Evolutionary conservation across 208 protist genomes (phyloP).

Genomic region (Crithidia brevicula): DNA sequence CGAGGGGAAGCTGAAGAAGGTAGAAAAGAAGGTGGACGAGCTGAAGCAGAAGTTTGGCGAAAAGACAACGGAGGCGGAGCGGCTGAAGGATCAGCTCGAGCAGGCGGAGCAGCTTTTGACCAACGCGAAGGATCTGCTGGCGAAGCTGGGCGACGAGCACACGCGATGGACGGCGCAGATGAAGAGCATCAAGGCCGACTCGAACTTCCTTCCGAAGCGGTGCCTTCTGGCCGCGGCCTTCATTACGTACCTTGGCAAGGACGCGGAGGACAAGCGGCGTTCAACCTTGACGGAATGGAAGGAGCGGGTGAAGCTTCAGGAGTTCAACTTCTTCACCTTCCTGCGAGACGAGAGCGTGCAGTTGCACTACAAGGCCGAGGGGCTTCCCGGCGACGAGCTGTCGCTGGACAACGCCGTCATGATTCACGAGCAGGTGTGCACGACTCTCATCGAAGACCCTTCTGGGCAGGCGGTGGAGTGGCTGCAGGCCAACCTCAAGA

Average conservation of each 20-base stretch:
- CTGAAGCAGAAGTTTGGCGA: constrained; percentile 93
- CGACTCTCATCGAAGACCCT: constrained; percentile 97
- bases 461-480: constrained; percentile 92
- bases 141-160: constrained; percentile 96
- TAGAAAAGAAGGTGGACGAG: constrained; percentile 94
- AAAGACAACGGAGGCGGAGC: constrained; percentile 95
- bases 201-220: constrained; percentile 79
- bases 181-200: constrained; percentile 67
- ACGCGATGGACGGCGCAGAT: constrained; percentile 94
- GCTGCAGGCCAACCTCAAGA: constrained; percentile 91
- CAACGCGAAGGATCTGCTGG: constrained; percentile 93
- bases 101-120: constrained; percentile 90
- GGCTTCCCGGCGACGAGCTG: constrained; percentile 95
- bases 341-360: constrained; percentile 95
- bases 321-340: constrained; percentile 94
- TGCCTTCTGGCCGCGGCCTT: constrained; percentile 92
- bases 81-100: constrained; percentile 89
- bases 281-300: constrained; percentile 83
- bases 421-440: constrained; percentile 90
- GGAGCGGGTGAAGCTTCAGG: constrained; percentile 66
- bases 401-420: constrained; percentile 98
- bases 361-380: constrained; percentile 96
- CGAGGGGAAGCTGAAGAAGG: constrained; percentile 83
- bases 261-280: constrained; percentile 88
- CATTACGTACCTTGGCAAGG: constrained; percentile 94